Evolutionary conservation across 2,329 filamentous ascomycete genomes (phyloP).

Genomic region (Westerdykella aurantiaca): DNA sequence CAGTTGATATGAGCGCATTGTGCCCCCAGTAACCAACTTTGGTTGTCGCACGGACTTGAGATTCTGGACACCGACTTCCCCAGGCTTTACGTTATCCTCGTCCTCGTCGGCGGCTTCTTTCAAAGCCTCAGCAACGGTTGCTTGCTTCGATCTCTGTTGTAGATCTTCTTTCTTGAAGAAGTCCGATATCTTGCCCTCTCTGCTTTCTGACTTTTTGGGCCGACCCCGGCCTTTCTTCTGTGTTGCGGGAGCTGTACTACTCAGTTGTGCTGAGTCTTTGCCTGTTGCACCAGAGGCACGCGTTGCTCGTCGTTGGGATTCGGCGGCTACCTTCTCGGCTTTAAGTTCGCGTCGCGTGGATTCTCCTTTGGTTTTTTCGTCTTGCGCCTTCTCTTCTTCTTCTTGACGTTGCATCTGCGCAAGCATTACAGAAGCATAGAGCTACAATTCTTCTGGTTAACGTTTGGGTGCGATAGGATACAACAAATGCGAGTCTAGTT

Average conservation of each 20-base stretch:
- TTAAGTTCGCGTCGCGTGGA: slow-evolving; percentile 43
- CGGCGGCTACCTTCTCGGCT: slow-evolving; percentile 44
- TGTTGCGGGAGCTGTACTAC: slow-evolving; percentile 13
- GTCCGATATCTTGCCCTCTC: slow-evolving; percentile 47
- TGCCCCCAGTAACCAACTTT: slow-evolving; percentile 74
- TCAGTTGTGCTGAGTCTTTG: slow-evolving; percentile 10
- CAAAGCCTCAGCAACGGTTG: slow-evolving; percentile 52
- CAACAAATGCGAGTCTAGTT: not conserved
- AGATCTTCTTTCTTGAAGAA: slow-evolving; percentile 58
- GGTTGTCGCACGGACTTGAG: slow-evolving; percentile 81
- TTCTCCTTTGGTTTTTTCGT: slow-evolving; percentile 42
- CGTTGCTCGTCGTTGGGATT: slow-evolving; percentile 44
- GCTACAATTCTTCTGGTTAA: slow-evolving; percentile 15
- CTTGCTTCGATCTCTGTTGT: slow-evolving; percentile 47
- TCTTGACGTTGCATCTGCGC: slow-evolving; percentile 50
- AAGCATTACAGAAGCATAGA: slow-evolving; percentile 49
- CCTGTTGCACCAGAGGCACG: slow-evolving; percentile 27
- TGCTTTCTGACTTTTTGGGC: slow-evolving; percentile 32
- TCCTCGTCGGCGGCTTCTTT: slow-evolving; percentile 54
- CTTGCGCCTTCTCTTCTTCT: slow-evolving; percentile 42
- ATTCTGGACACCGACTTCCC: slow-evolving; percentile 60
- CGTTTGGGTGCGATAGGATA: not conserved
- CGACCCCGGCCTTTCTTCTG: slow-evolving; percentile 32
- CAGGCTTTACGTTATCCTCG: slow-evolving; percentile 53
- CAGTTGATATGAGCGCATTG: slow-evolving; percentile 90